These are phyloP conservation scores for Agrocybe chaxingu DNA, from an alignment of 768 basidiomycete genomes.

Conservation along the genomic window DNA sequence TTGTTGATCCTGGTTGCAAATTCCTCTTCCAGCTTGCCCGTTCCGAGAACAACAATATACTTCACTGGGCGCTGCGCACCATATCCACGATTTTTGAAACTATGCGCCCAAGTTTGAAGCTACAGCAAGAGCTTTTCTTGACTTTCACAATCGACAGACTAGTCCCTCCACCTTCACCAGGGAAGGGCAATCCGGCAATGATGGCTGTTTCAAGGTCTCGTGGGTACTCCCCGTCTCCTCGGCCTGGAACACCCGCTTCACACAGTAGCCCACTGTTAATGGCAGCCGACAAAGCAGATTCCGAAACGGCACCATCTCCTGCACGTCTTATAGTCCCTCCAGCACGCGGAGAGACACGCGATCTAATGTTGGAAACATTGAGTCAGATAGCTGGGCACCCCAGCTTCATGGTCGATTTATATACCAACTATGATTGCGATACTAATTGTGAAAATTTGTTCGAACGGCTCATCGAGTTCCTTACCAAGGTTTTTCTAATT, in stretches of 20 bases:
- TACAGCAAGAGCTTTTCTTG: conserved; percentile 94
- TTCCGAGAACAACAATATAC: conserved; percentile 78
- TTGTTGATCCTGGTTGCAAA: conserved; percentile 91
- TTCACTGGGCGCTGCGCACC: conserved; percentile 79
- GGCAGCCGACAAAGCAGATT: conserved; percentile 41
- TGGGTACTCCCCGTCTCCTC: conserved; percentile 40
- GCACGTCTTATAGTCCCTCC: conserved; percentile 65
- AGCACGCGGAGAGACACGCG: conserved; percentile 83
- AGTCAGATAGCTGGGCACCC: conserved; percentile 77
- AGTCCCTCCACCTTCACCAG: conserved; percentile 47
- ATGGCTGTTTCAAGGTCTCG: conserved; percentile 28
- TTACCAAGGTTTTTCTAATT: conserved; percentile 65
- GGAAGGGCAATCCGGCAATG: conserved; percentile 20
- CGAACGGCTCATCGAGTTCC: conserved; percentile 83
- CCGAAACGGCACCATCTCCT: conserved; percentile 38
- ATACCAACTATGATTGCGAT: conserved; percentile 96
- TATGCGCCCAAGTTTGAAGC: conserved; percentile 80
- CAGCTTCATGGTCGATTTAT: conserved; percentile 94
- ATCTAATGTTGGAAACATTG: conserved; percentile 86
- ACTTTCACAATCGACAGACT: conserved; percentile 92
- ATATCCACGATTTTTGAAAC: conserved; percentile 88
- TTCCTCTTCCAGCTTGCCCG: conserved; percentile 95
- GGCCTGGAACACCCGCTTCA: conserved; percentile 47
- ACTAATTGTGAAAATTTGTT: conserved; percentile 96
- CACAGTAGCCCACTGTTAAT: conserved; percentile 28